Base-by-base conservation (phyloP, 1,139 yeast genomes). In the Yamadazyma oceani region DNA sequence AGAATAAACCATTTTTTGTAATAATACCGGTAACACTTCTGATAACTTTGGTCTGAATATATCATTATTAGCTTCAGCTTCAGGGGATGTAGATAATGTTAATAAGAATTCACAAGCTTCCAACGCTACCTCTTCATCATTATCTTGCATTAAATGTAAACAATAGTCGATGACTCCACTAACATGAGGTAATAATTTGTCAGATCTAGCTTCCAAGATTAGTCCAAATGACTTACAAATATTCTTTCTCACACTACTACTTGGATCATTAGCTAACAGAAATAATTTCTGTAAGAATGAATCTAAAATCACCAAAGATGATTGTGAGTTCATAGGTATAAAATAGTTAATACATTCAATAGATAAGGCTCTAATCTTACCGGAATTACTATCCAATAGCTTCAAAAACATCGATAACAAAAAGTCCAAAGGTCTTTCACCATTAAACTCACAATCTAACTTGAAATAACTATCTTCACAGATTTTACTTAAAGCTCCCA, bases 41-140 rank as follows among this genome's bases (percentile, higher is more conserved):
- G 71, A 66, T 38, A 94, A 67, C 50, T 78, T 78, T 1, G 85
- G 82, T 34, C 60, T 62, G 41, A 86, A 73, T 3, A 76, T 55
- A 17, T 66, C 66, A 15, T 62, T 64, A 34, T 82, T 76, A 3
- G 73, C 60, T 37, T 77, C 78, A 12, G 80, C 65, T 28, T 58
- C 64, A 1, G 66, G 55, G 12, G 66, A 54, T 10, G 88, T 84
- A 1, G 95, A 80, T 40, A 92, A 70, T 1, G 86, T 81, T 37
- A 92, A 72, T 45, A 94, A 67, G 52, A 92, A 89, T 62, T 92
- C 98, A 61, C 96, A 88, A 2, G 96, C 97, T 57, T 89, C 96
- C 35, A 89, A 68, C 0, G 96, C 85, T 28, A 89, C 94, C 39
- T 74, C 82, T 45, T 85, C 94, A 16, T 66, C 65, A 8, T 66